A percentile compares a stretch with the other conserved stretches of the same genome.
These are phyloP conservation scores for Eucalyptus sp. DNA, from an alignment of 345 rosid species.

Conservation along the genomic window DNA sequence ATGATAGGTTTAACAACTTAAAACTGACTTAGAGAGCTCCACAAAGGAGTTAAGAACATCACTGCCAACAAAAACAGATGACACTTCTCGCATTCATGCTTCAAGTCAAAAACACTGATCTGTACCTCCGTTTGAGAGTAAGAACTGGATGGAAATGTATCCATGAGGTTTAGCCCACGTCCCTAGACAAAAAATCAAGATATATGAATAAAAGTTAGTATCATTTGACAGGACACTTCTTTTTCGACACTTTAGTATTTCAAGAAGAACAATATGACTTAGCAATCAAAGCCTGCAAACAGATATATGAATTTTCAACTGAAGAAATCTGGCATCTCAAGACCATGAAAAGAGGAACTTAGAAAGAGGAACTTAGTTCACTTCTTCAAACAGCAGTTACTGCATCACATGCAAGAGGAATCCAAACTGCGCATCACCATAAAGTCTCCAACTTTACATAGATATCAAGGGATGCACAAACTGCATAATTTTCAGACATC, in stretches of 20 bases:
- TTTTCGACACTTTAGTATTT: not conserved
- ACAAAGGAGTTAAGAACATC: not conserved
- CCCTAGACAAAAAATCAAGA: constrained; percentile 1
- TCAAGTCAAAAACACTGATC: not conserved
- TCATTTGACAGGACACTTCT: not conserved
- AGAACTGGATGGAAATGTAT: constrained; percentile 15
- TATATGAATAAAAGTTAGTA: not conserved
- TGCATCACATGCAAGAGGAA: not conserved
- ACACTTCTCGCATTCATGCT: not conserved
- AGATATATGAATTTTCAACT: not conserved
- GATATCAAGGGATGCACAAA: not conserved
- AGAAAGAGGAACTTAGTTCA: not conserved
- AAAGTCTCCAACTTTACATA: not conserved
- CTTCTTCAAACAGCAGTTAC: not conserved
- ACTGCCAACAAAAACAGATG: not conserved
- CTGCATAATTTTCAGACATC: not conserved
- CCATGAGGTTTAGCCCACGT: constrained; percentile 3
- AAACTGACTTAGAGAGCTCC: not conserved
- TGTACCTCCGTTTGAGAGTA: constrained; percentile 16
- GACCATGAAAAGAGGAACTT: not conserved
- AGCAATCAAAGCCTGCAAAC: not conserved
- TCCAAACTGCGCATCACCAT: not conserved
- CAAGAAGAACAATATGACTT: not conserved
- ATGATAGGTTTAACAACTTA: not conserved
- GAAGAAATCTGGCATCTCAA: not conserved